Evolutionary conservation across 441 rosid genomes (phyloP), one percentile per base, ranked within the genome.

Genomic region (Populus trichocarpa): DNA sequence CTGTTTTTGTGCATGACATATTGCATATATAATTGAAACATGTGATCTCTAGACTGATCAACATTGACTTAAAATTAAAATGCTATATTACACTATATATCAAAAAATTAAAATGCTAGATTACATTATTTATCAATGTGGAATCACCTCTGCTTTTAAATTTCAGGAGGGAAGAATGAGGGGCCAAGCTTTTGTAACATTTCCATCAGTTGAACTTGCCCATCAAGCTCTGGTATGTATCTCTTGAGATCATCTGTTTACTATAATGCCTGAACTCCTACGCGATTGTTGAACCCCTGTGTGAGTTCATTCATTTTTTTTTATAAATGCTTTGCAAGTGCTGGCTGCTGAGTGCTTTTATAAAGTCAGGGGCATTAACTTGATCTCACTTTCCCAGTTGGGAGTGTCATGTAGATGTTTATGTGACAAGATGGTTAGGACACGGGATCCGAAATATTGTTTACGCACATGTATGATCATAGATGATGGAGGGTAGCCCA

Each of bases 81-180:
- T 36, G 40, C 40, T 36, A 36, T 36, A 36, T 36, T 38, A 38
- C 3, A 38, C 42, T 38, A 38, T 38, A 2, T 38, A 38, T 38
- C 42, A 38, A 38, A 38, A 38, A 38, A 38, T 2, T 38, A 38
- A 38, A 38, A 38, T 38, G 42, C 42, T 38, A 38, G 13, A 38
- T 38, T 38, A 38, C 42, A 38, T 38, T 38, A 38, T 38, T 38
- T 38, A 38, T 38, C 42, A 38, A 2, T 38, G 0, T 9, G 42
- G 42, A 38, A 5, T 70, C 16, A 14, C 67, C 69, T 3, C 4
- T 35, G 25, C 42, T 59, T 72, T 57, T 77, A 53, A 35, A 71
- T 81, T 86, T 57, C 90, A 96, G 99, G 99, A 94, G 86, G 97
- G 98, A 80, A 89, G 98, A 82, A 94, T 96, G 97, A 90, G 97